Evolutionary conservation across 2,329 filamentous ascomycete genomes (phyloP).

Genomic region (Aureobasidium sp.): DNA sequence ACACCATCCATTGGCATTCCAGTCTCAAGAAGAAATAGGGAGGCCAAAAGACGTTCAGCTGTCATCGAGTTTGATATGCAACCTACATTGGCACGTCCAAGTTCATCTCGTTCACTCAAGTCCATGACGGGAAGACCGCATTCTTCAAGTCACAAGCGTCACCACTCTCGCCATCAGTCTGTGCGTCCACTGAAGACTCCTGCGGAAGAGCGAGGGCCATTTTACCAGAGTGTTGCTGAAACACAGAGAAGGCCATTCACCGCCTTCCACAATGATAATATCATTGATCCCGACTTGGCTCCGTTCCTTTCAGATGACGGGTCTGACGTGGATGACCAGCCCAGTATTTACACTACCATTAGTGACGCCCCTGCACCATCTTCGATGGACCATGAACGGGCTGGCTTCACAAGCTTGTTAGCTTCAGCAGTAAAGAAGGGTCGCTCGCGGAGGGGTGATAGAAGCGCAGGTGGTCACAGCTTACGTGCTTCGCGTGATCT

Average conservation of each 20-base stretch:
- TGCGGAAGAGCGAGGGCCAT: conserved; percentile 77
- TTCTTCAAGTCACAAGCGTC: conserved; percentile 71
- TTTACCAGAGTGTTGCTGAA: conserved; percentile 62
- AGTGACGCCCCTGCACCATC: conserved; percentile 26
- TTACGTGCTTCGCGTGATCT: conserved; percentile 53
- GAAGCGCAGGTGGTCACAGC: conserved; percentile 64
- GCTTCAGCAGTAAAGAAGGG: conserved; percentile 64
- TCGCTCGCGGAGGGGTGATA: conserved; percentile 63
- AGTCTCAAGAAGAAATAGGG: conserved; percentile 59
- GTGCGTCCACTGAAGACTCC: conserved; percentile 66
- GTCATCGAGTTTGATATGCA: conserved; percentile 84
- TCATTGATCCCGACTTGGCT: conserved; percentile 93
- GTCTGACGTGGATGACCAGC: conserved; percentile 71
- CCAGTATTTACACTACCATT: conserved; percentile 74
- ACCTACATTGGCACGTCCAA: conserved; percentile 73
- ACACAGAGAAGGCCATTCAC: conserved; percentile 58
- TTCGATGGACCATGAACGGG: conserved; percentile 64
- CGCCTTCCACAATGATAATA: conserved; percentile 97
- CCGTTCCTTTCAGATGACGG: conserved; percentile 93
- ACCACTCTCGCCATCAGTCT: conserved; percentile 81
- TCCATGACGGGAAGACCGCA: conserved; percentile 65
- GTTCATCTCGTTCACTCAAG: conserved; percentile 82
- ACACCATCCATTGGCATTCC: conserved; percentile 60
- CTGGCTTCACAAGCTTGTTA: conserved; percentile 65
- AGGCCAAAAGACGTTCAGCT: conserved; percentile 74